Base-by-base conservation (phyloP, 176 grass and related monocot genomes). In the Zoysia japonica region DNA sequence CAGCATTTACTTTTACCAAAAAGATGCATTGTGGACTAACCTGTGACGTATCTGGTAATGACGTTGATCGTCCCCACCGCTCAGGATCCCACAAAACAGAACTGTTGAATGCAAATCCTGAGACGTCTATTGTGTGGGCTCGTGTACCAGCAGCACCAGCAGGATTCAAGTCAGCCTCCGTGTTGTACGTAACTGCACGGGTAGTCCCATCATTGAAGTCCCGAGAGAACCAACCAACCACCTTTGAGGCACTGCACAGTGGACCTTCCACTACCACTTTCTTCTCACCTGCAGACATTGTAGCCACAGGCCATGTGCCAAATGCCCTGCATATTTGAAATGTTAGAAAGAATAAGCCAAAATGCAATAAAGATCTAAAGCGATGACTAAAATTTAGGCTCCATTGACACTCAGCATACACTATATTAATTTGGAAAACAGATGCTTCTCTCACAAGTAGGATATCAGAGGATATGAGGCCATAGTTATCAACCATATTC, bases 271-370 rank as follows among this genome's bases (percentile, higher is more conserved):
- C 89, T 48, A 86, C 71, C 44, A 96, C 90, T 14, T 77, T 89
- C 79, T 74, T 88, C 76, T 88, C 86, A 2, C 82, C 84, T 7
- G 44, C 90, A 3, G 86, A 89, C 76, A 99, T 84, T 51, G 72
- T 93, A 40, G 96, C 96, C 60, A 96, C 90, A 4, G 90, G 90
- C 96, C 96, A 99, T 52, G 96, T 92, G 11, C 96, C 96, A 47
- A 99, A 99, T 5, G 72, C 88, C 84, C 96, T 99, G 92, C 37
- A 6, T 43, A 87, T 83, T 71, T 67, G 56, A 77, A 49, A 11
- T 7, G 45, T 89, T 66, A 85, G 14, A 80, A 71, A 69, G 42
- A 65, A 65, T 1, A 71, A 44, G 19, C 68, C 9, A 37, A 37
- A 6, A 38, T 51, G 65, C 8, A 85, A 78, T 46, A 12, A 36